Evolutionary conservation across 495 filamentous ascomycete species (phyloP).

Genomic region (Parathielavia hyrcaniae): DNA sequence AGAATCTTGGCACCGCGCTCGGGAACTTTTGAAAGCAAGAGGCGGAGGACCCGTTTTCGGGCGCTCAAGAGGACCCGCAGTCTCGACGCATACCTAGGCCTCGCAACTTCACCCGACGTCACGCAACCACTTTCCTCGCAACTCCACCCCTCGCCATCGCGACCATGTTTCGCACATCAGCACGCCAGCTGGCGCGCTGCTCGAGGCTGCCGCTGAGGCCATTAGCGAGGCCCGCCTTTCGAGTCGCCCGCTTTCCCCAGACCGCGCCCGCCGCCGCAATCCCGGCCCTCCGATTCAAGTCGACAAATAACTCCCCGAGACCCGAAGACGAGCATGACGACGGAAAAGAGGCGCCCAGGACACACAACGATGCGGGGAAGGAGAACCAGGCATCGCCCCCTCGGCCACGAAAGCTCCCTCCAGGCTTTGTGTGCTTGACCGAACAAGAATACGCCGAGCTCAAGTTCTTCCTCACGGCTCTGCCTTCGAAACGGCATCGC

Average conservation of each 20-base stretch:
- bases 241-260: conserved; percentile 17
- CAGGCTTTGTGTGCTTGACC: conserved; percentile 35
- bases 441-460: conserved; percentile 28
- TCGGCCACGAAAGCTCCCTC: conserved; percentile 18
- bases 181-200: conserved; percentile 28
- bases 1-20: not conserved
- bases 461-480: not conserved
- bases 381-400: not conserved
- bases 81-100: not conserved
- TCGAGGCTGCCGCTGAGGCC: conserved; percentile 24
- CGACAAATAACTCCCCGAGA: conserved; percentile 20
- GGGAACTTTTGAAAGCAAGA: not conserved
- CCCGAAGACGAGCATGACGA: conserved; percentile 9
- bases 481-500: conserved; percentile 7
- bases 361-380: conserved; percentile 4
- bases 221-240: conserved; percentile 19
- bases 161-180: conserved; percentile 29
- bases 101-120: not conserved
- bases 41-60: not conserved
- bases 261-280: conserved; percentile 11
- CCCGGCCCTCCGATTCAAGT: conserved; percentile 23
- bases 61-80: not conserved
- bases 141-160: conserved; percentile 7
- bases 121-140: not conserved
- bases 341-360: conserved; percentile 1